Evolutionary conservation across 2,329 filamentous ascomycete genomes (phyloP).

Genomic region (Fusarium vanettenii): DNA sequence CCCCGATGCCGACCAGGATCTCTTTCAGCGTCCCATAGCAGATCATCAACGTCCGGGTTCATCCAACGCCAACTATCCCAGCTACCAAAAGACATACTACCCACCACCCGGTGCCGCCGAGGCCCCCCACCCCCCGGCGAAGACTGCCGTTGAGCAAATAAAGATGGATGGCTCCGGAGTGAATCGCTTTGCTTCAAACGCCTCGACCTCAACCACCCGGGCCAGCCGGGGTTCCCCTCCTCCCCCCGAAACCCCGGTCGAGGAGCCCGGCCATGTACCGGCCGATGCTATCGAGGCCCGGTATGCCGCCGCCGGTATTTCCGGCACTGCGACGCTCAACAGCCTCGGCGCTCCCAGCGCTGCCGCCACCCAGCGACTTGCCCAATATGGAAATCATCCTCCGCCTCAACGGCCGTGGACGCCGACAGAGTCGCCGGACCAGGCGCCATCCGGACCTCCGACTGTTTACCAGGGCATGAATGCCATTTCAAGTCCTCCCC

Average conservation of each 20-base stretch:
- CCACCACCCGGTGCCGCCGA: slow-evolving; percentile 63
- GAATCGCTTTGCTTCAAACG: slow-evolving; percentile 79
- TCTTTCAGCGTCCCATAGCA: slow-evolving; percentile 77
- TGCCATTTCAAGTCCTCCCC: slow-evolving; percentile 68
- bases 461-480: slow-evolving; percentile 90
- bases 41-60: slow-evolving; percentile 55
- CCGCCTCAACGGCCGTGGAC: slow-evolving; percentile 80
- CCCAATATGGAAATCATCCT: slow-evolving; percentile 74
- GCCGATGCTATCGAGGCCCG: slow-evolving; percentile 89
- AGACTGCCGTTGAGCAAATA: slow-evolving; percentile 37
- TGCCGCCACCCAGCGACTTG: slow-evolving; percentile 82
- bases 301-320: slow-evolving; percentile 91
- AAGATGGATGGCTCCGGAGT: slow-evolving; percentile 61
- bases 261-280: slow-evolving; percentile 76
- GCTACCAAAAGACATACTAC: slow-evolving; percentile 70
- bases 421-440: slow-evolving; percentile 89
- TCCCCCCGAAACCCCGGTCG: slow-evolving; percentile 90
- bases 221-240: slow-evolving; percentile 94
- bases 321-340: slow-evolving; percentile 84
- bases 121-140: slow-evolving; percentile 44
- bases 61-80: slow-evolving; percentile 57
- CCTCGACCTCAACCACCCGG: slow-evolving; percentile 91
- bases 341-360: slow-evolving; percentile 78
- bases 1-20: slow-evolving; percentile 79
- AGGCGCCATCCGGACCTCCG: slow-evolving; percentile 88